Percentiles rank a stretch among this genome's conserved stretches.
Evolutionary conservation across 1,284 basidiomycete genomes (phyloP).

Genomic region (Gomphus sp.): DNA sequence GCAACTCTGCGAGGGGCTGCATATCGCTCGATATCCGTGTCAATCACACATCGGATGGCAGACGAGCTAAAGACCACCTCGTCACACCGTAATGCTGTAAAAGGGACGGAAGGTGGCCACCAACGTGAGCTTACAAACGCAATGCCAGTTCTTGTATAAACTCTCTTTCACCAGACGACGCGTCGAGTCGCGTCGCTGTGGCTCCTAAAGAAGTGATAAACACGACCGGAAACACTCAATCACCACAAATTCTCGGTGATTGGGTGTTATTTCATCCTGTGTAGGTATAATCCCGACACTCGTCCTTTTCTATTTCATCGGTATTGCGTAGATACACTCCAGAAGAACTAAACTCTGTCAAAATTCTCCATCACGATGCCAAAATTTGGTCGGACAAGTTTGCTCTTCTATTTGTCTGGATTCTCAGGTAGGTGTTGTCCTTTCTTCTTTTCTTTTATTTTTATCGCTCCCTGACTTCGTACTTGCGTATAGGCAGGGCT

Average conservation of each 20-base stretch:
- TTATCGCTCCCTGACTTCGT: neutral
- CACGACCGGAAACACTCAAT: neutral
- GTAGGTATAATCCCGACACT: constrained; percentile 19
- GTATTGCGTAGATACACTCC: constrained; percentile 30
- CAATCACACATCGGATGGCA: neutral
- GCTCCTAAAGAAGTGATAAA: neutral
- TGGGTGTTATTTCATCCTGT: constrained; percentile 83
- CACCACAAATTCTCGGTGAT: constrained; percentile 34
- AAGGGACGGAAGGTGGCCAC: constrained; percentile 8
- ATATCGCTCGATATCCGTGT: neutral
- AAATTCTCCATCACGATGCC: constrained; percentile 63
- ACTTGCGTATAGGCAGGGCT: constrained; percentile 37
- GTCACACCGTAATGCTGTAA: neutral
- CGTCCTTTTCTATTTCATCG: neutral
- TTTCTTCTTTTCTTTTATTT: neutral
- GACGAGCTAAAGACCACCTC: neutral
- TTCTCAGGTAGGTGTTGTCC: constrained; percentile 34
- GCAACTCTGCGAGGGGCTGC: neutral
- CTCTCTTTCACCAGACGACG: neutral
- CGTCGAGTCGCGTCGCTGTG: neutral
- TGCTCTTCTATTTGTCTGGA: constrained; percentile 53
- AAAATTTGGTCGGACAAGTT: constrained; percentile 66
- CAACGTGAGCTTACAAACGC: neutral
- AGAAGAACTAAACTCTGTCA: constrained; percentile 72
- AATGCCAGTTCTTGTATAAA: neutral